phyloP scores from a whole-genome alignment of 306 rosid genomes.

The Lathyrus sativus region DNA sequence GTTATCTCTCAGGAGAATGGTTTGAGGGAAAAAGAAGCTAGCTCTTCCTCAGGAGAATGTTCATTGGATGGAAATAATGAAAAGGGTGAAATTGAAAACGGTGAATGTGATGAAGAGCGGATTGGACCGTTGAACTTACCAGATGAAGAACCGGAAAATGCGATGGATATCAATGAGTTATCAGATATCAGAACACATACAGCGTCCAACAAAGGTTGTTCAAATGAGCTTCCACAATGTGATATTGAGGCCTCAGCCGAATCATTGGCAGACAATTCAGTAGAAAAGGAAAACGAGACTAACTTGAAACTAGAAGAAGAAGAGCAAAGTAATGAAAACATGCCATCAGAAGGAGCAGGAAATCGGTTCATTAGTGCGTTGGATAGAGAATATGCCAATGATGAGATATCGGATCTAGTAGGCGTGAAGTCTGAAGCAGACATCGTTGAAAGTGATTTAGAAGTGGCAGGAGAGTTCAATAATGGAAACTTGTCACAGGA shows the following conservation, averaged over 20 bases:
- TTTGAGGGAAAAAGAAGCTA: conserved; percentile 13
- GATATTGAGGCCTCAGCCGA: conserved; percentile 46
- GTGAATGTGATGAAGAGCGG: conserved; percentile 17
- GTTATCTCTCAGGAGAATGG: conserved; percentile 25
- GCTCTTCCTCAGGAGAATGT: conserved; percentile 28
- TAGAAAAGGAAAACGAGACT: conserved; percentile 36
- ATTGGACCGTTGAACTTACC: conserved; percentile 37
- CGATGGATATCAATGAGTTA: conserved; percentile 34
- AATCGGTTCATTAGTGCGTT: conserved; percentile 29
- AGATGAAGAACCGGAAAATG: conserved; percentile 42
- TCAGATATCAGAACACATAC: conserved; percentile 40
- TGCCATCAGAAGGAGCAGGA: conserved; percentile 27
- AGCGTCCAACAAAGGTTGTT: conserved; percentile 39
- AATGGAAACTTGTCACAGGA: conserved; percentile 16
- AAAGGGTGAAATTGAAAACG: conserved; percentile 24
- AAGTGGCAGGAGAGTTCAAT: conserved; percentile 24
- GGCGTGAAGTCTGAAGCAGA: conserved; percentile 41
- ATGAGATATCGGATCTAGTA: conserved; percentile 37
- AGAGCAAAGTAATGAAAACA: conserved; percentile 36
- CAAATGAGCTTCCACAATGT: conserved; percentile 42
- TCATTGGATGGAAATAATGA: conserved; percentile 18
- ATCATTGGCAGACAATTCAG: conserved; percentile 37
- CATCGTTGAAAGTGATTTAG: conserved; percentile 29
- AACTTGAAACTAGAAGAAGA: conserved; percentile 38
- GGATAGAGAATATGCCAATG: conserved; percentile 24